Evolutionary conservation across 305 asterid species (phyloP), one percentile per base, ranked within the genome.

Genomic region (Solanum hybrid): DNA sequence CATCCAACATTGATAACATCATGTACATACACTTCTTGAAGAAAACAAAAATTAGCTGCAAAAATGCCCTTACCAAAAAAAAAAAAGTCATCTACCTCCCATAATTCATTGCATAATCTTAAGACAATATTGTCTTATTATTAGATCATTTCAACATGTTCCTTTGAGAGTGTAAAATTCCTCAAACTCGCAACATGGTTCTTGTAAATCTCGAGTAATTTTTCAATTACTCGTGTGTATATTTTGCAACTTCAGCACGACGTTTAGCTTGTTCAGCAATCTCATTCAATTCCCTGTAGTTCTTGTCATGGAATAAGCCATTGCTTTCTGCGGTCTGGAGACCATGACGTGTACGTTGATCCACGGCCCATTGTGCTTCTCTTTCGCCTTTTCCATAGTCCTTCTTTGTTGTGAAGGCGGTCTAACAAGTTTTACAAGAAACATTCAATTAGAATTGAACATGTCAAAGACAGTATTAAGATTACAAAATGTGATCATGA

Each of bases 311-410:
- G 92, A 89, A 90, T 51, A 89, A 6, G 39, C 45, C 70, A 51
- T 92, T n/a, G 27, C 89, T 9, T 8, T 92, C 93, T 2, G 92
- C 75, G 2, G 95, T 91, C 22, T 92, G 92, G 41, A 96, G 98
- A 2, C 98, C 98, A 12, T 96, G 98, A 37, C 96, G 98, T n/a
- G 98, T 95, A 10, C 97, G 96, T 39, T 96, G 99, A 51, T 95
- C 99, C 90, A 92, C 87, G 0, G 97, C 99, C 99, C 99, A 96
- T 91, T 95, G 97, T 75, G 98, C 99, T 91, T 97, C 98, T 82
- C 98, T 94, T 73, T 95, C 98, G 10, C 94, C 97, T 81, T 27
- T 96, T 3, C 97, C 98, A 10, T 95, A 95, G 26, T 94, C 95
- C 90, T 93, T 96, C 94, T 95, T 97, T 84, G 98, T 95, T 17